Percentiles rank a stretch among this genome's conserved stretches.
phyloP scores from a whole-genome alignment of 2,329 filamentous ascomycete genomes.

The Coniochaeta sp. region DNA sequence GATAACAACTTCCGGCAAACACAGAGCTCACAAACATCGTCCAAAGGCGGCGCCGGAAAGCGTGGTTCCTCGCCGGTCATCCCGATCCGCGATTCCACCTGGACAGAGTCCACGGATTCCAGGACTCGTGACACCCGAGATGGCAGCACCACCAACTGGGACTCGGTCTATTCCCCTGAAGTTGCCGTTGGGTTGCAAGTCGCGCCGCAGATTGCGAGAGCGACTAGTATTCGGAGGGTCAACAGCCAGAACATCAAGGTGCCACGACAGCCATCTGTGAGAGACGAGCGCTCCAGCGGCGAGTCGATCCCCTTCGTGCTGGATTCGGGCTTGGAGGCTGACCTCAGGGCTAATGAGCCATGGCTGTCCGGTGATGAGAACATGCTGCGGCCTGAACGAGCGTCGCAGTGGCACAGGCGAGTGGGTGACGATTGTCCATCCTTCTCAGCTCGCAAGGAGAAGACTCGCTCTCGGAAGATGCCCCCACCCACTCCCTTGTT shows the following conservation, averaged over 20 bases:
- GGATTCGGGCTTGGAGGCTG: constrained; percentile 18
- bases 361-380: constrained; percentile 10
- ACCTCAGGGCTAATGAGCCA: not conserved
- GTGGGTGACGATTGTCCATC: constrained; percentile 51
- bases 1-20: constrained; percentile 5
- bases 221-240: constrained; percentile 26
- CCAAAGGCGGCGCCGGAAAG: constrained; percentile 21
- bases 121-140: constrained; percentile 28
- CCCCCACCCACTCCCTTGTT: constrained; percentile 50
- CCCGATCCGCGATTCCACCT: constrained; percentile 28
- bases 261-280: not conserved
- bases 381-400: constrained; percentile 9
- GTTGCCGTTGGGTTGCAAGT: constrained; percentile 35
- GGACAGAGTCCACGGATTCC: constrained; percentile 25
- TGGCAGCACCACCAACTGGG: constrained; percentile 37
- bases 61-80: constrained; percentile 45
- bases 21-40: constrained; percentile 6
- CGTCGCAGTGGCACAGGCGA: constrained; percentile 43
- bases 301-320: constrained; percentile 39
- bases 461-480: constrained; percentile 39
- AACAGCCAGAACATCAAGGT: constrained; percentile 11
- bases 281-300: constrained; percentile 18
- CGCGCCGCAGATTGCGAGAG: constrained; percentile 30
- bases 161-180: constrained; percentile 41
- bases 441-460: constrained; percentile 47